Base-by-base conservation (phyloP, 352 stramenopile genomes). In the Globisporangium megalacanthum region DNA sequence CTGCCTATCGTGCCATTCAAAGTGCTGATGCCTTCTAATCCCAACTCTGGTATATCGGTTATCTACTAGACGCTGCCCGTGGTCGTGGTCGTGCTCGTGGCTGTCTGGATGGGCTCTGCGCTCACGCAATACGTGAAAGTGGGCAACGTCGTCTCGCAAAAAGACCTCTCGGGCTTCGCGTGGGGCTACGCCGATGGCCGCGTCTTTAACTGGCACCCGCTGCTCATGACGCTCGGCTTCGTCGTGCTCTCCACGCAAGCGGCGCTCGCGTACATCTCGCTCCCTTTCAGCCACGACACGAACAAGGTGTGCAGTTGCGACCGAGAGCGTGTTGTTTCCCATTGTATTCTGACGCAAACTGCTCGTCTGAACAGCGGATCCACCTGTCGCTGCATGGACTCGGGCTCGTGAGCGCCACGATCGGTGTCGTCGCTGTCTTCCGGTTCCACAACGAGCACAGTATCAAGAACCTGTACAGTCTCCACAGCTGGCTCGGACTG, bases 171-270 rank as follows among this genome's bases (percentile, higher is more conserved):
- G 6, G 86, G 86, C 6, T 95, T 92, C 61, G 79, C 80, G 15
- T 92, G 81, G 79, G 69, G 49, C 39, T 60, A 72, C 31, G 74
- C 70, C 22, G 80, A 92, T 56, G 69, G 56, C 13, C 68, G 61
- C 29, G 82, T 95, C 49, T 95, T 95, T 66, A 92, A 92, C 54
- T 95, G 86, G 84, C 86, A 95, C 65, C 86, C 86, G 49, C 52
- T 92, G 51, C 72, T 95, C 71, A 94, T 94, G 86, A 85, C 73
- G 46, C 71, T 93, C 47, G 86, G 84, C 36, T 84, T 95, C 37
- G 65, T 94, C 49, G 83, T 94, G 37, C 93, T 79, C 73, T 88
- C 75, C 8, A 76, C 73, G 11, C 71, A 90, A 51, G 76, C 82
- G 6, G 77, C 77, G 33, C 62, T 92, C 19, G 76, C 59, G 46